Percentiles rank a stretch among this genome's conserved stretches.
Evolutionary conservation across 2,329 filamentous ascomycete species (phyloP).

Genomic region (Tolypocladium tundrense): DNA sequence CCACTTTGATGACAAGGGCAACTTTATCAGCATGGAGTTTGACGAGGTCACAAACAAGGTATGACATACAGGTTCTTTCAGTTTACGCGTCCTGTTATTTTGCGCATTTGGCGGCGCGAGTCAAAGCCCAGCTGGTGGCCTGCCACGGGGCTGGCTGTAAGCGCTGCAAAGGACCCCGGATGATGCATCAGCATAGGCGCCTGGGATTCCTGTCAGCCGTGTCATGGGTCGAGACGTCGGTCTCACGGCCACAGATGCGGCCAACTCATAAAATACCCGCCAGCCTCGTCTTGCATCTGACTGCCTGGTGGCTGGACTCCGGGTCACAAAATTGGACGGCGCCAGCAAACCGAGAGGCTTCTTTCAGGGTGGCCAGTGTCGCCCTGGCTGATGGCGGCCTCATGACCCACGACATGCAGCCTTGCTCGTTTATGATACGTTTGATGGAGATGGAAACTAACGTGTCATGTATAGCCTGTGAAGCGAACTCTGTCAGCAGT

Average conservation of each 20-base stretch:
- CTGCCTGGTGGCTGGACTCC: background rate
- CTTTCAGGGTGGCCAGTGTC: background rate
- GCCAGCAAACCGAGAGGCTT: background rate
- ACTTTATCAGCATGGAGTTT: slow-evolving; percentile 75
- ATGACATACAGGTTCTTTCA: slow-evolving; percentile 17
- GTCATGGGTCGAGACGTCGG: background rate
- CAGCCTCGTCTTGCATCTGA: background rate
- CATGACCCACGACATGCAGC: background rate
- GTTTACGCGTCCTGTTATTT: background rate
- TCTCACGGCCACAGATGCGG: background rate
- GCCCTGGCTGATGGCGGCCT: background rate
- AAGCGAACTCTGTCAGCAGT: slow-evolving; percentile 52
- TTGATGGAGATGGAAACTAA: background rate
- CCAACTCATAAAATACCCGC: too few relatives aligned
- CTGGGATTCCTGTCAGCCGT: background rate
- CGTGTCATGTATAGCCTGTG: slow-evolving; percentile 17
- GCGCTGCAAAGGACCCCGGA: background rate
- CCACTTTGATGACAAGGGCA: slow-evolving; percentile 77
- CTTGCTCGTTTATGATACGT: background rate
- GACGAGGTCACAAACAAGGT: slow-evolving; percentile 83
- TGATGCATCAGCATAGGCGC: background rate
- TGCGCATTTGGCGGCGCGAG: background rate
- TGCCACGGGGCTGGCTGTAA: background rate
- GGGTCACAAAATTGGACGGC: background rate
- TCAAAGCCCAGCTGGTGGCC: background rate